Evolutionary conservation across 169 alveolate genomes (phyloP).

Genomic region (Plasmodium inui): DNA sequence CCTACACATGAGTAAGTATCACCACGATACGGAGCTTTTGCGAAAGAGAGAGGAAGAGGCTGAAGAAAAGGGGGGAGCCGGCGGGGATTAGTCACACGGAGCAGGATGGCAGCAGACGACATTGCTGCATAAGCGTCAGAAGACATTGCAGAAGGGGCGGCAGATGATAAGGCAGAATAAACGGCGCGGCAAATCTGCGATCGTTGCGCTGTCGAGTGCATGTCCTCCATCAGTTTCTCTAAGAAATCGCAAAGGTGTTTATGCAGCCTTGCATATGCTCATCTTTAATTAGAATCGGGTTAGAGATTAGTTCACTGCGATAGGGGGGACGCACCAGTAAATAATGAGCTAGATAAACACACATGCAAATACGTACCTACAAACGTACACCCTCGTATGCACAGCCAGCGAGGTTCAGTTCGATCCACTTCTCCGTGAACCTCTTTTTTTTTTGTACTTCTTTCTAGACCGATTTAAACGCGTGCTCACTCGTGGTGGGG

Average conservation of each 20-base stretch:
- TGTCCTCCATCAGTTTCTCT: background rate
- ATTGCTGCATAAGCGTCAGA: background rate
- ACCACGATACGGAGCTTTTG: slow-evolving; percentile 84
- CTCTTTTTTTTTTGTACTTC: background rate
- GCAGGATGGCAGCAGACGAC: background rate
- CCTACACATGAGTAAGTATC: slow-evolving; percentile 84
- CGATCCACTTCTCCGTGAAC: background rate
- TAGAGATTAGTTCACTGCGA: background rate
- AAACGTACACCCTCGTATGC: background rate
- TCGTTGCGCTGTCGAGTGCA: background rate
- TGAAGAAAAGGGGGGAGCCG: slow-evolving; percentile 18
- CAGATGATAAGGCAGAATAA: background rate
- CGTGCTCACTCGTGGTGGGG: background rate
- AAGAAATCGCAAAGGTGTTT: background rate
- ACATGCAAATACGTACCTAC: background rate
- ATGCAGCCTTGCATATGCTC: background rate
- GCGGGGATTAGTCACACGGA: slow-evolving; percentile 8
- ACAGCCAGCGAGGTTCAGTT: background rate
- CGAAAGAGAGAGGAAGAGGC: slow-evolving; percentile 75
- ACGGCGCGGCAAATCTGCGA: background rate
- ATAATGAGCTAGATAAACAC: background rate
- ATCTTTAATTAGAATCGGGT: background rate
- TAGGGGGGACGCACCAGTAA: background rate
- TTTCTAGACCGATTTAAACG: background rate
- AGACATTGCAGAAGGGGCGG: background rate